These are phyloP conservation scores for Daldinia concentrica DNA, from an alignment of 495 filamentous ascomycete species.

Conservation along the genomic window DNA sequence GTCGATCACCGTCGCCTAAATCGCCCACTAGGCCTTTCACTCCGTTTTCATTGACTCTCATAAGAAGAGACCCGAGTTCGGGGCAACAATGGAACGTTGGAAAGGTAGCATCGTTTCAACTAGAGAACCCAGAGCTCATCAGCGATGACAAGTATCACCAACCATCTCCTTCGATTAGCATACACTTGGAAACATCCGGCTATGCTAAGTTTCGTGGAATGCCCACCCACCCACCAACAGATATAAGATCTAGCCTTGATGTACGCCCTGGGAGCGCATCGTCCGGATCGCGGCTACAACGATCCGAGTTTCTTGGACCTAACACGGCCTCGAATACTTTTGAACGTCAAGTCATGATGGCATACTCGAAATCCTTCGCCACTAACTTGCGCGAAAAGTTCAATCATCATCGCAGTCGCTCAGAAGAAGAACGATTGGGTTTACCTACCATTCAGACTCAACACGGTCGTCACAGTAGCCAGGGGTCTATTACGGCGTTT, in stretches of 20 bases:
- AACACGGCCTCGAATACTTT: constrained; percentile 49
- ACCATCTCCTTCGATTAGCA: constrained; percentile 52
- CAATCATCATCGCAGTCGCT: constrained; percentile 43
- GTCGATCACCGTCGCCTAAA: constrained; percentile 34
- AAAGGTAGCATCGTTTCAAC: constrained; percentile 65
- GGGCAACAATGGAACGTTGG: constrained; percentile 91
- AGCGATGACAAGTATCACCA: constrained; percentile 59
- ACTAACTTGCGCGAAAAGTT: constrained; percentile 55
- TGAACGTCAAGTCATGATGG: constrained; percentile 60
- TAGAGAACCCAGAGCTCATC: constrained; percentile 66
- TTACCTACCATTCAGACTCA: constrained; percentile 30
- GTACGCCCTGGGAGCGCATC: constrained; percentile 44
- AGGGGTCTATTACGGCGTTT: constrained; percentile 49
- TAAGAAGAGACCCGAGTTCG: constrained; percentile 83
- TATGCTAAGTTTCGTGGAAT: constrained; percentile 61
- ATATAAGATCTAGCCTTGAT: constrained; percentile 44
- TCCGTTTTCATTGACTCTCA: constrained; percentile 77
- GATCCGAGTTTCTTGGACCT: constrained; percentile 5
- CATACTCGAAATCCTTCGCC: constrained; percentile 56
- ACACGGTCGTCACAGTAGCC: constrained; percentile 50
- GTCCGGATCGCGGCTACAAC: constrained; percentile 34
- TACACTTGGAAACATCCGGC: constrained; percentile 57
- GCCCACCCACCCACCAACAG: constrained; percentile 46
- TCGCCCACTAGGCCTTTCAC: constrained; percentile 40
- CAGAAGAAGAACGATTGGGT: constrained; percentile 22